These are phyloP conservation scores for Cicer arietinum DNA, from an alignment of 306 rosid genomes.

Conservation along the genomic window DNA sequence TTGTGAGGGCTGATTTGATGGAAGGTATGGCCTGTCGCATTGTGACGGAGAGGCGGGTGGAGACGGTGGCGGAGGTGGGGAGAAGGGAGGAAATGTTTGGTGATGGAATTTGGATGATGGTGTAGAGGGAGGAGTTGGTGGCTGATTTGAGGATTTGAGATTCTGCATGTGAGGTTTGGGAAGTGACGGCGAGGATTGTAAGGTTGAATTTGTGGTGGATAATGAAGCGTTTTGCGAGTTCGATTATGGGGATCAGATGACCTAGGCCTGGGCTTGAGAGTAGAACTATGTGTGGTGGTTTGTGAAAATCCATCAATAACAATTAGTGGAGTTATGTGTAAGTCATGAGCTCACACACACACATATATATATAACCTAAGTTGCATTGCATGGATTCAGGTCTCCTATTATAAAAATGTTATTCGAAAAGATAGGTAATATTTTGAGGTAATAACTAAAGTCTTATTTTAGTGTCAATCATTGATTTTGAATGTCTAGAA, in stretches of 20 bases:
- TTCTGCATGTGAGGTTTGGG: slow-evolving; percentile 46
- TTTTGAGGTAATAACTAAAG: too few relatives aligned
- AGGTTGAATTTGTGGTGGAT: slow-evolving; percentile 41
- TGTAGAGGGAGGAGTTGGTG: slow-evolving; percentile 1
- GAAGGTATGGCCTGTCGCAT: slow-evolving; percentile 45
- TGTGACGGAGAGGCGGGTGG: slow-evolving; percentile 16
- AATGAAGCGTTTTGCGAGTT: slow-evolving; percentile 53
- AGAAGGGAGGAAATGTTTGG: slow-evolving; percentile 30
- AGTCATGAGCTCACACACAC: too few relatives aligned
- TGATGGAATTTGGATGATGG: slow-evolving; percentile 50
- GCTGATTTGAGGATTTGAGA: slow-evolving; percentile 37
- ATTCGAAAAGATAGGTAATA: too few relatives aligned
- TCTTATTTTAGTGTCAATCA: too few relatives aligned
- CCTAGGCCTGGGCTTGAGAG: slow-evolving; percentile 66
- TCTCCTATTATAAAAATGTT: too few relatives aligned
- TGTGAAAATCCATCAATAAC: slow-evolving; percentile 29
- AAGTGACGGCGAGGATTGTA: slow-evolving; percentile 52
- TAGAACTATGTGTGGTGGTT: slow-evolving; percentile 46
- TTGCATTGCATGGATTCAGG: neutral
- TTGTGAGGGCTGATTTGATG: slow-evolving; percentile 34
- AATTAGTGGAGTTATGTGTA: neutral
- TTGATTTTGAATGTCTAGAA: too few relatives aligned
- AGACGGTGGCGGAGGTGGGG: neutral
- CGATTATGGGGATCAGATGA: slow-evolving; percentile 58
- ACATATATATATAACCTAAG: too few relatives aligned